Evolutionary conservation across 1,284 basidiomycete species (phyloP).

Genomic region (Schizopora paradoxa): DNA sequence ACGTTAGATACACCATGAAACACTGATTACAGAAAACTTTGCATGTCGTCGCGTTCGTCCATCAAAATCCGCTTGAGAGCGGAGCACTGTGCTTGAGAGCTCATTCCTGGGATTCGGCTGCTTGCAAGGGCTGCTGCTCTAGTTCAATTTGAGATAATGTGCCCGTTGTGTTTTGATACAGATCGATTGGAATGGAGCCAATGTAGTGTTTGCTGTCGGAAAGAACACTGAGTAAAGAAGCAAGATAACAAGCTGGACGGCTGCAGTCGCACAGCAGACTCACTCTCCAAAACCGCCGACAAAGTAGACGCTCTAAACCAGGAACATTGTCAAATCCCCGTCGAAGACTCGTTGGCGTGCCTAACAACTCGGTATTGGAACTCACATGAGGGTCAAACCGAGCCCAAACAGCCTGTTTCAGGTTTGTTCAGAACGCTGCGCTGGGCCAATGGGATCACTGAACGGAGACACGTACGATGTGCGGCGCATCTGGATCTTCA

Average conservation of each 20-base stretch:
- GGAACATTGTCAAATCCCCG: constrained; percentile 1
- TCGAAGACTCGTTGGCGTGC: not conserved
- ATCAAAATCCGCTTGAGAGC: too few relatives aligned
- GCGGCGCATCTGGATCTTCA: constrained; percentile 40
- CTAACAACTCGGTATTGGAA: constrained; percentile 9
- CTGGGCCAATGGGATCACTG: not conserved
- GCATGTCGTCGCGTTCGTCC: too few relatives aligned
- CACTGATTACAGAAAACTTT: too few relatives aligned
- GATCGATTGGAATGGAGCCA: constrained; percentile 46
- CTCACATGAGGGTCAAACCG: constrained; percentile 48
- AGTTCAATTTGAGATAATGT: not conserved
- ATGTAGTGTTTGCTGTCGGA: constrained; percentile 46
- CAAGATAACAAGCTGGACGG: too few relatives aligned
- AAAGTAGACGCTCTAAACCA: constrained; percentile 48
- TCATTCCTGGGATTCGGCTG: too few relatives aligned
- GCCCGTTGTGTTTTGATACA: constrained; percentile 35
- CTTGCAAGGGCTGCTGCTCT: too few relatives aligned
- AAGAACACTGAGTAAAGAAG: constrained; percentile 11
- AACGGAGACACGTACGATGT: constrained; percentile 32
- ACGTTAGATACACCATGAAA: not conserved
- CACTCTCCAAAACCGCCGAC: constrained; percentile 64
- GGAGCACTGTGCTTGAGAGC: too few relatives aligned
- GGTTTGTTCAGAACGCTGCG: constrained; percentile 9
- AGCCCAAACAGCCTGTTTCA: constrained; percentile 47
- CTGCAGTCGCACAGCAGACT: too few relatives aligned